These are phyloP conservation scores for Craterostigma plantagineum DNA, from an alignment of 257 asterid genomes.

Conservation along the genomic window DNA sequence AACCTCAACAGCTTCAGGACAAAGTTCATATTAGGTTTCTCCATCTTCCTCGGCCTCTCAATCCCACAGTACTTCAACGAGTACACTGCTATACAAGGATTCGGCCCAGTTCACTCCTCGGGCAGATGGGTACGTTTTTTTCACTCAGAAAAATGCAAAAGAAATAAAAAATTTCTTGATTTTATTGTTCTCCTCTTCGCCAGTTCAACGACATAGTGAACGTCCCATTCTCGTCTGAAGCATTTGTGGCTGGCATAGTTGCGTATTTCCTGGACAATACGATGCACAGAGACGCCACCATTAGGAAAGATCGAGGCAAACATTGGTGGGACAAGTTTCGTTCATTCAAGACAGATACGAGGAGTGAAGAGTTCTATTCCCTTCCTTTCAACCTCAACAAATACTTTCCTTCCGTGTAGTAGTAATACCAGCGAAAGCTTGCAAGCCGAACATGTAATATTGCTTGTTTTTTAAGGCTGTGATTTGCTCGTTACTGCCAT, in stretches of 20 bases:
- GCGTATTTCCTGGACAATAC: slow-evolving; percentile 52
- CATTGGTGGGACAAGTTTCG: slow-evolving; percentile 72
- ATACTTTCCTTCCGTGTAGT: slow-evolving; percentile 31
- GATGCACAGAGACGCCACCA: slow-evolving; percentile 29
- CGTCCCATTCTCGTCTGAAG: slow-evolving; percentile 54
- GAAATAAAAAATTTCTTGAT: background rate
- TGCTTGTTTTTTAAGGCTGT: too few species aligned
- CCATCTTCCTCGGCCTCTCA: slow-evolving; percentile 68
- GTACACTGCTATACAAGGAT: slow-evolving; percentile 59
- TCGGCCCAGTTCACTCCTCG: slow-evolving; percentile 63
- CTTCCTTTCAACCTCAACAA: slow-evolving; percentile 60
- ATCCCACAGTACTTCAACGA: slow-evolving; percentile 95
- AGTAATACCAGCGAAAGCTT: too few species aligned
- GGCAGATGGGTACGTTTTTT: slow-evolving; percentile 68
- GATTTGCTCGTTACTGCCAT: too few species aligned
- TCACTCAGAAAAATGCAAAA: background rate
- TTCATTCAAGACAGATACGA: slow-evolving; percentile 33
- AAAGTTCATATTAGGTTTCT: slow-evolving; percentile 69
- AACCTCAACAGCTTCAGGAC: slow-evolving; percentile 88
- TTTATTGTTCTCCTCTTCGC: background rate
- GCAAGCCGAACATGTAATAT: too few species aligned
- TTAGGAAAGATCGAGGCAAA: slow-evolving; percentile 52
- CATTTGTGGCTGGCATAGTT: slow-evolving; percentile 47
- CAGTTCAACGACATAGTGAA: slow-evolving; percentile 54
- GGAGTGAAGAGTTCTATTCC: slow-evolving; percentile 57